Evolutionary conservation across 1,284 basidiomycete genomes (phyloP), one percentile per base, ranked within the genome.

Genomic region (Moniliophthora roreri): DNA sequence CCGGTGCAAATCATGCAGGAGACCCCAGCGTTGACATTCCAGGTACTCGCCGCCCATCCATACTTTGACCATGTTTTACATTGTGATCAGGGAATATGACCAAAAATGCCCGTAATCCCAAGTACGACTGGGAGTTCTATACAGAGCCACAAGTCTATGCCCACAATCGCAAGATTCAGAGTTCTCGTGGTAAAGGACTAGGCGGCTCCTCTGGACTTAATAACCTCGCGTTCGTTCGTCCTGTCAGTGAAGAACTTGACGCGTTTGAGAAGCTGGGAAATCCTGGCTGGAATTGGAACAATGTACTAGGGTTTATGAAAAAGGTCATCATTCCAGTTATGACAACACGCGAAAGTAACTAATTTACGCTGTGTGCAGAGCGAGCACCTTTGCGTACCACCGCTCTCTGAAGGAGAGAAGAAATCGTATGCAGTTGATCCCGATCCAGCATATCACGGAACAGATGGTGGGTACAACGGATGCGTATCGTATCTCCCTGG

Each of bases 231-330:
- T 32, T 48, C 11, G 45, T 48, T 24, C 23, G 46, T 18, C 46
- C 52, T 1, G 20, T 34, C n/a, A 48, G 46, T 6, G 37, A 40
- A 16, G 46, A 53, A 32, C n/a, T 53, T 20, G 39, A 53, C 18
- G 46, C 45, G 2, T 48, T 48, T 4, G 36, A 48, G 23, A 10
- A 40, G 11, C 52, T 53, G 9, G 52, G 52, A 11, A 53, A 48
- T 23, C 38, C 52, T 20, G 37, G 47, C 10, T 56, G 54, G 54
- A 56, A 56, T 24, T 56, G 54, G 54, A 34, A 56, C 10, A 44
- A 50, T 26, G 16, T 56, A 8, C 45, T 56, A 1, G 35, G 35
- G 34, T 56, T 49, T 15, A 48, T 52, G 39, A 56, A 52, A 23
- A 52, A 52, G 47, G 54, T 52, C 13, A 44, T 20, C 2, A 38